Evolutionary conservation across 371 early-diverging fungal genomes (phyloP).

Genomic region (Gilbertella persicaria): DNA sequence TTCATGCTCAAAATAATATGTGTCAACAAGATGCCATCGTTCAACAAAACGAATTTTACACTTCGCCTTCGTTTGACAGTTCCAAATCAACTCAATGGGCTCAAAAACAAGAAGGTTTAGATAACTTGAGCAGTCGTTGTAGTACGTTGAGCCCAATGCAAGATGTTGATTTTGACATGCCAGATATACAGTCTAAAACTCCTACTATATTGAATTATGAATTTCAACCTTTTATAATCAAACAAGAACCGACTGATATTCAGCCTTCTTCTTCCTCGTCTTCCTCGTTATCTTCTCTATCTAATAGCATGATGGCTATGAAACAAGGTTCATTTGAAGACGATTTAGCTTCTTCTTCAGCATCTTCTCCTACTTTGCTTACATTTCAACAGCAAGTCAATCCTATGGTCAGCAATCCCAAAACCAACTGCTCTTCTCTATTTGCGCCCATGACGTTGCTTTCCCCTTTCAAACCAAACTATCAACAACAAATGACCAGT

Average conservation of each 20-base stretch:
- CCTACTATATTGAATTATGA: too few relatives aligned
- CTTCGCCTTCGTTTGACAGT: slow-evolving; percentile 17
- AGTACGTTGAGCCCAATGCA: slow-evolving; percentile 35
- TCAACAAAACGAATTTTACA: background rate
- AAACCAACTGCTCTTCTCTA: slow-evolving; percentile 14
- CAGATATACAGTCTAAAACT: slow-evolving; percentile 8
- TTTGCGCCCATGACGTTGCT: slow-evolving; percentile 23
- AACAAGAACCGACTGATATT: background rate
- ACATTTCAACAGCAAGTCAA: slow-evolving; percentile 11
- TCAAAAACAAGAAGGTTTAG: background rate
- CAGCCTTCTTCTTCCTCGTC: slow-evolving; percentile 2
- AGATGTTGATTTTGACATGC: slow-evolving; percentile 32
- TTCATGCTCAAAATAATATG: slow-evolving; percentile 7
- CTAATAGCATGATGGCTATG: background rate
- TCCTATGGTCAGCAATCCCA: background rate
- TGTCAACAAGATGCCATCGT: slow-evolving; percentile 4
- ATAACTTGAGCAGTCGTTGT: slow-evolving; percentile 22
- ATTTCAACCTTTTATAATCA: background rate
- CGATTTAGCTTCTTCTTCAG: slow-evolving; percentile 28
- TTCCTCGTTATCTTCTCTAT: background rate
- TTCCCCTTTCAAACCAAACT: slow-evolving; percentile 38
- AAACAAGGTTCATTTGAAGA: slow-evolving; percentile 20
- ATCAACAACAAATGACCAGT: slow-evolving; percentile 9
- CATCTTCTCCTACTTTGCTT: slow-evolving; percentile 37
- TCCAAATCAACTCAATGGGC: slow-evolving; percentile 9